These are phyloP conservation scores for Sphaerosporella brunnea DNA, from an alignment of 495 filamentous ascomycete species.

Conservation along the genomic window DNA sequence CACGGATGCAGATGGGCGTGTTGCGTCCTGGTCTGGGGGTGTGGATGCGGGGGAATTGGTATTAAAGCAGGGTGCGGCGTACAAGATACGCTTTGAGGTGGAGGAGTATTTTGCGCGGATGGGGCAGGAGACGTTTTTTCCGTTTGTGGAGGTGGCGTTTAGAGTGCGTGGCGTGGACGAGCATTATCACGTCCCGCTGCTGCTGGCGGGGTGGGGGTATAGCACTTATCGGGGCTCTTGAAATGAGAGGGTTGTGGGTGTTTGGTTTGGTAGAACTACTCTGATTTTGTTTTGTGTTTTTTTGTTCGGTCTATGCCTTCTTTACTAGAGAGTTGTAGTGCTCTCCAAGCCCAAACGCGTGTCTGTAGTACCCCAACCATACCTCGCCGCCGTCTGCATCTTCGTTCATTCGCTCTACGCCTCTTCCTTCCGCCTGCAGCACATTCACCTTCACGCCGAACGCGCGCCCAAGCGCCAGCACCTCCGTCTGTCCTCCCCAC, in stretches of 20 bases:
- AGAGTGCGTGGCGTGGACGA: constrained; percentile 46
- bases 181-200: constrained; percentile 83
- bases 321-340: constrained; percentile 82
- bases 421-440: constrained; percentile 56
- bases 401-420: constrained; percentile 48
- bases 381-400: constrained; percentile 36
- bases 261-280: too few species aligned
- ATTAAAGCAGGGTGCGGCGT: constrained; percentile 17
- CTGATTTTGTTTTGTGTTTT: too few species aligned
- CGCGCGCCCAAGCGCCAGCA: constrained; percentile 63
- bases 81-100: constrained; percentile 25
- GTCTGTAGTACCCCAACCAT: constrained; percentile 90
- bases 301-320: constrained; percentile 20
- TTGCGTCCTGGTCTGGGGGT: constrained; percentile 44
- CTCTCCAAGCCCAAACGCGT: constrained; percentile 82
- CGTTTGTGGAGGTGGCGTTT: constrained; percentile 77
- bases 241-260: too few species aligned
- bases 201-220: constrained; percentile 81
- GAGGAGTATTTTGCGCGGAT: constrained; percentile 33
- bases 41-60: constrained; percentile 4
- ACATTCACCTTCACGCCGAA: constrained; percentile 74
- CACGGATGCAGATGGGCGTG: constrained; percentile 76
- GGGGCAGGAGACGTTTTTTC: constrained; percentile 65
- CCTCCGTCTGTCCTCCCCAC: constrained; percentile 89
- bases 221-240: constrained; percentile 82